Conservation (phyloP, 2,329 filamentous ascomycete species). For the Annulohypoxylon truncatum region DNA sequence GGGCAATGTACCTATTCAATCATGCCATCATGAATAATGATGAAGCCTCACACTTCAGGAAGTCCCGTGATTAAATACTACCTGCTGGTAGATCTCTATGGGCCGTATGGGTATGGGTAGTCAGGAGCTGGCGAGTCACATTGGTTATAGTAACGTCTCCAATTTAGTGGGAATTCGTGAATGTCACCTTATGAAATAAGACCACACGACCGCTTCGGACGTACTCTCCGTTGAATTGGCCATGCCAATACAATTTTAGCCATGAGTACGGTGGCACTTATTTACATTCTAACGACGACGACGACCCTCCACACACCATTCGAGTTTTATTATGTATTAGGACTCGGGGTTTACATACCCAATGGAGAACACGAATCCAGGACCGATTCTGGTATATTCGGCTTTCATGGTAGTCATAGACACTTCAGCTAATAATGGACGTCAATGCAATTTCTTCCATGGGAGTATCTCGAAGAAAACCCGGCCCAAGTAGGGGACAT, state of each 20-base stretch:
- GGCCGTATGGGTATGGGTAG: not conserved
- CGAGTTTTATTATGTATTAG: no score
- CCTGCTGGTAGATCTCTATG: not conserved
- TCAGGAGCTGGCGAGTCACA: not conserved
- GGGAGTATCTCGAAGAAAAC: not conserved
- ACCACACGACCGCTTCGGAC: no score
- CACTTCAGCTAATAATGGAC: no score
- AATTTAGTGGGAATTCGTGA: not conserved
- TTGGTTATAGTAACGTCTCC: not conserved
- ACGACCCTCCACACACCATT: not conserved
- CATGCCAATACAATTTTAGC: not conserved
- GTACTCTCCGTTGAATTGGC: not conserved
- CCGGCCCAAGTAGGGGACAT: not conserved
- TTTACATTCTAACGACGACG: not conserved
- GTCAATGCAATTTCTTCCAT: not conserved
- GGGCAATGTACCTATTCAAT: constrained; percentile 11
- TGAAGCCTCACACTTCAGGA: not conserved
- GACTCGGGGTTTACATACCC: no score
- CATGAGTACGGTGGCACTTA: not conserved
- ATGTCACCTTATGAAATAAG: no score
- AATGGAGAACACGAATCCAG: no score
- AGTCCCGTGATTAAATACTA: not conserved
- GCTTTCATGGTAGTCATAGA: no score
- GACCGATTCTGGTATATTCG: no score
- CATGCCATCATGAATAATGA: not conserved